Evolutionary conservation across 805 yeast genomes (phyloP), one percentile per base, ranked within the genome.

Genomic region (Candida manassasensis): DNA sequence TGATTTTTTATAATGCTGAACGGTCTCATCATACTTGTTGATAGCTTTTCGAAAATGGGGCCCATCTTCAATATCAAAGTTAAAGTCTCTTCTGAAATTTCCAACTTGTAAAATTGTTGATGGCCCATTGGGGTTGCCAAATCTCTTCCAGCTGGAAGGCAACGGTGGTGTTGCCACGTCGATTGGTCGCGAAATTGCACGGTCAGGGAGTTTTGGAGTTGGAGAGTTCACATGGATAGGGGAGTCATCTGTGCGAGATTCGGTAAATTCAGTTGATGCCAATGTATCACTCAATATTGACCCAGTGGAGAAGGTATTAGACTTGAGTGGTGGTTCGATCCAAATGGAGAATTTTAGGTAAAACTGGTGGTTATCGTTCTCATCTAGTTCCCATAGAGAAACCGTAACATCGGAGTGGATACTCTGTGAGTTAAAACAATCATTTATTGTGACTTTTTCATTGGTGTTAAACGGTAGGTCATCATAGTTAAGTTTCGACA

Each of bases 51-150:
- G 43, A 35, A 67, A 66, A 32, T 64, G 69, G 4, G 73, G 73
- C 0, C 73, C 73, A 42, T 67, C 73, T 30, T 65, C 67, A 12
- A 63, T 48, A 24, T 49, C 53, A 37, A 65, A 64, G 21, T 43
- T 51, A 38, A 63, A 66, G 4, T 52, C 63, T 24, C 43, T 50
- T 29, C 59, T 50, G 35, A 51, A 55, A 19, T 58, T 57, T 3
- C 44, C 40, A 12, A 38, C 18, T 18, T 24, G 42, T 8, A 37
- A 19, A 21, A 38, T 35, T 12, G 25, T 32, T 11, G 12, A 24
- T 24, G 6, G 27, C n/a, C n/a, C n/a, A n/a, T n/a, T n/a, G n/a
- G n/a, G n/a, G n/a, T n/a, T n/a, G n/a, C n/a, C n/a, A n/a, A n/a
- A n/a, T n/a, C n/a, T n/a, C n/a, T n/a, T n/a, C n/a, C n/a, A n/a